A percentile compares a stretch with the other conserved stretches of the same genome.
phyloP scores from a whole-genome alignment of 2,329 filamentous ascomycete species.

The Myriosclerotinia scirpicola region DNA sequence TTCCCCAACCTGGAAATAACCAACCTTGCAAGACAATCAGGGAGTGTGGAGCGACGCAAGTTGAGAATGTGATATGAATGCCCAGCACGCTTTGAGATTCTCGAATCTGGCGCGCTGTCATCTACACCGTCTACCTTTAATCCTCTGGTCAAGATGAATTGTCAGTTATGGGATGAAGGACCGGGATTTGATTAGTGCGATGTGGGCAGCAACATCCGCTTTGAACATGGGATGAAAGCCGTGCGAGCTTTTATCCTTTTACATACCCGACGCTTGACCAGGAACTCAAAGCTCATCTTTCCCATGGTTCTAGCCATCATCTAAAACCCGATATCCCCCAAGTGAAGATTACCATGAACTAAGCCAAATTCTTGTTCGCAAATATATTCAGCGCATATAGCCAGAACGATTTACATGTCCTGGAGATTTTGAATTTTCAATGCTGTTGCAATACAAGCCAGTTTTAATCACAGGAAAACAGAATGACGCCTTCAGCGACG shows the following conservation, averaged over 20 bases:
- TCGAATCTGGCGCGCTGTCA: background rate
- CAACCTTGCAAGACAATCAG: background rate
- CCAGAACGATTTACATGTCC: background rate
- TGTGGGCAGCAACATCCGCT: background rate
- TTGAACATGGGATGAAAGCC: conserved; percentile 20
- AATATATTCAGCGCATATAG: background rate
- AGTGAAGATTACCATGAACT: background rate
- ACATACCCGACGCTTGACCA: background rate
- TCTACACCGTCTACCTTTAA: background rate
- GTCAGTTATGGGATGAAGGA: background rate
- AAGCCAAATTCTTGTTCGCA: background rate
- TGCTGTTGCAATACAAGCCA: conserved; percentile 21
- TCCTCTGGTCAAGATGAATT: background rate
- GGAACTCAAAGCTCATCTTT: conserved; percentile 7
- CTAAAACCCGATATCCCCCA: background rate
- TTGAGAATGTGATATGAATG: background rate
- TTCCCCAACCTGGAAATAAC: no score
- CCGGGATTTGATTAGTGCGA: conserved; percentile 6
- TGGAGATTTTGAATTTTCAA: background rate
- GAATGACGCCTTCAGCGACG: conserved; percentile 39
- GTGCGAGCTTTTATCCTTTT: conserved; percentile 10
- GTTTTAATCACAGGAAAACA: conserved; percentile 16
- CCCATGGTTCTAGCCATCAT: conserved; percentile 1
- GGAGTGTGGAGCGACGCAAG: background rate
- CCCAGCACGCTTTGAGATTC: background rate